These are phyloP conservation scores for Talaromyces funiculosus DNA, from an alignment of 2,329 filamentous ascomycete species.

Conservation along the genomic window DNA sequence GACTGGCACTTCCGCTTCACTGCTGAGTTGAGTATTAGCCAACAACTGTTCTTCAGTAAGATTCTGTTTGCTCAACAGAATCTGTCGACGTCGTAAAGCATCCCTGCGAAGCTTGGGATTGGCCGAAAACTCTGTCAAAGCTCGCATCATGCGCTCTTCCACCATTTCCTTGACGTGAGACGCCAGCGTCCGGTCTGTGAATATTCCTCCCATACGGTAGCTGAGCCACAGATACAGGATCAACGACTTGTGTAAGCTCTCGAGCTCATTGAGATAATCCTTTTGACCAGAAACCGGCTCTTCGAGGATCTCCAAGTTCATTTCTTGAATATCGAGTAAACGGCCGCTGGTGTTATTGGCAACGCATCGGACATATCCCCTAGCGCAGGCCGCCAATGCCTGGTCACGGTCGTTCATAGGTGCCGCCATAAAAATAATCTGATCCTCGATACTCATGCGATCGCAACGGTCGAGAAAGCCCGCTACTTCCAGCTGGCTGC, in stretches of 20 bases:
- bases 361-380: conserved; percentile 63
- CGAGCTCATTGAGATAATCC: conserved; percentile 62
- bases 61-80: conserved; percentile 33
- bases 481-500: conserved; percentile 60
- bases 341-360: conserved; percentile 61
- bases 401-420: conserved; percentile 57
- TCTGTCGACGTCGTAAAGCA: conserved; percentile 33
- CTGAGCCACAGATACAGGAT: conserved; percentile 90
- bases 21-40: conserved; percentile 16
- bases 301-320: conserved; percentile 72
- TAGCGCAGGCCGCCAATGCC: conserved; percentile 44
- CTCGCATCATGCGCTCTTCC: conserved; percentile 66
- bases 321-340: conserved; percentile 63
- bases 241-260: conserved; percentile 72
- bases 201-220: conserved; percentile 78
- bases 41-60: conserved; percentile 24
- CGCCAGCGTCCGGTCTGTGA: conserved; percentile 67
- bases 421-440: conserved; percentile 67
- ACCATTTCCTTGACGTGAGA: conserved; percentile 73
- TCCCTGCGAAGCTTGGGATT: conserved; percentile 37
- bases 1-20: not conserved
- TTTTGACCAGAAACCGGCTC: conserved; percentile 39
- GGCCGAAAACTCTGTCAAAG: conserved; percentile 53
- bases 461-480: conserved; percentile 68
- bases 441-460: conserved; percentile 64